phyloP scores from a whole-genome alignment of 176 grass and related monocot genomes.

The Stipa capillata region DNA sequence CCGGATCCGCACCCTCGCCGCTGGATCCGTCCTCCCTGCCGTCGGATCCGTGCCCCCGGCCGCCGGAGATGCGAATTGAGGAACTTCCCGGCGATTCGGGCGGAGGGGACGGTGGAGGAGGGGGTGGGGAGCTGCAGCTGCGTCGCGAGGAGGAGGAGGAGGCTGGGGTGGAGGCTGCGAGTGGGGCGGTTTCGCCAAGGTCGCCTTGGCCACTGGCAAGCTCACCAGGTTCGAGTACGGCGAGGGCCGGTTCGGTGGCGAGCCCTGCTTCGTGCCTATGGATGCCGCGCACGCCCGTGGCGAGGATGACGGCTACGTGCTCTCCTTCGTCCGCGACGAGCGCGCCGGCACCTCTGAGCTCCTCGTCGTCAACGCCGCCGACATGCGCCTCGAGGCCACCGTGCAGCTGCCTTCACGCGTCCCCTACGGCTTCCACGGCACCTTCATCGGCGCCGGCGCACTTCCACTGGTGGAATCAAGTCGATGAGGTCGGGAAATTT shows the following conservation, averaged over 20 bases:
- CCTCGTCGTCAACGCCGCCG: conserved; percentile 55
- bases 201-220: conserved; percentile 65
- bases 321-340: conserved; percentile 64
- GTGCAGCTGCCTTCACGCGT: conserved; percentile 80
- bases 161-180: no score
- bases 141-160: no score
- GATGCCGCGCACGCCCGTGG: conserved; percentile 3
- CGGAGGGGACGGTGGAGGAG: no score
- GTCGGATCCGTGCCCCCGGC: no score
- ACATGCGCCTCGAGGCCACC: conserved; percentile 74
- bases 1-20: no score
- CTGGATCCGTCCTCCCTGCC: no score
- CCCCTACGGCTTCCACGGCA: conserved; percentile 92
- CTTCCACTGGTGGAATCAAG: no score
- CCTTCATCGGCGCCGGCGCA: conserved; percentile 51
- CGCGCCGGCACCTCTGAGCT: conserved; percentile 40
- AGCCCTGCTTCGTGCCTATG: conserved; percentile 74
- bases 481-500: no score
- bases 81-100: no score
- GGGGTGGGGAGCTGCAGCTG: no score
- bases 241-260: conserved; percentile 57
- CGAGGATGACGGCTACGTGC: conserved; percentile 75
- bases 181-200: conserved; percentile 90
- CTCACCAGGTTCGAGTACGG: conserved; percentile 53
- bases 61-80: no score